phyloP scores from a whole-genome alignment of 2,329 filamentous ascomycete species.

The Aureobasidium sp. region DNA sequence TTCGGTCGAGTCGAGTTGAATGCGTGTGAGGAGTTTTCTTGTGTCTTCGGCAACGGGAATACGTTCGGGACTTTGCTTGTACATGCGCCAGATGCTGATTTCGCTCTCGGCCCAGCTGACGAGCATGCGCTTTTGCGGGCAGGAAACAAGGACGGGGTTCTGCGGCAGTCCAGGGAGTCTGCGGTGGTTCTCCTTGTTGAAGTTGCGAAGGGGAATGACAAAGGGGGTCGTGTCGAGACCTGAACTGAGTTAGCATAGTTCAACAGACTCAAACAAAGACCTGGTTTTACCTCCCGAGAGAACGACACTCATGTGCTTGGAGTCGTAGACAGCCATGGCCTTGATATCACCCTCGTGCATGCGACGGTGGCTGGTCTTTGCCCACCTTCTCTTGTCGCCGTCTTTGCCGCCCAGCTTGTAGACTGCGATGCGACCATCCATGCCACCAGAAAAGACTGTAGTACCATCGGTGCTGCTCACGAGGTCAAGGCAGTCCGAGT shows the following conservation, averaged over 20 bases:
- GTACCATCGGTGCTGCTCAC: conserved; percentile 72
- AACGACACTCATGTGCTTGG: conserved; percentile 72
- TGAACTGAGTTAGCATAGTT: conserved; percentile 31
- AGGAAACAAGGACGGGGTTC: conserved; percentile 63
- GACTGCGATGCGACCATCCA: conserved; percentile 79
- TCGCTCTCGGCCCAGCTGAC: conserved; percentile 91
- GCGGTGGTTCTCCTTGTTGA: conserved; percentile 72
- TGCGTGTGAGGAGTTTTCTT: conserved; percentile 35
- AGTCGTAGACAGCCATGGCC: conserved; percentile 84
- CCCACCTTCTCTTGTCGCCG: conserved; percentile 58
- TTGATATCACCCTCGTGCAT: conserved; percentile 95
- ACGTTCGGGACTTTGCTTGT: conserved; percentile 29
- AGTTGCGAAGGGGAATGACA: conserved; percentile 71
- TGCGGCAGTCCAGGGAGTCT: conserved; percentile 80
- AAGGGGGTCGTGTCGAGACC: conserved; percentile 80
- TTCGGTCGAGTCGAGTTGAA: conserved; percentile 56
- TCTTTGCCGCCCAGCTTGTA: conserved; percentile 59
- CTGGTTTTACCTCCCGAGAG: conserved; percentile 95
- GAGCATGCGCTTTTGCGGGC: conserved; percentile 65
- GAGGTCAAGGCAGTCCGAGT: conserved; percentile 86
- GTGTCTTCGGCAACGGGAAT: conserved; percentile 31
- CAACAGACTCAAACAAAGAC: conserved; percentile 41
- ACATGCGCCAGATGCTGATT: conserved; percentile 71
- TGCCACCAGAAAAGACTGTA: conserved; percentile 80
- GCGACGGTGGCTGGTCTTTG: conserved; percentile 74